Evolutionary conservation across 345 rosid genomes (phyloP), one percentile per base, ranked within the genome.

Genomic region (Ceriops zippeliana): DNA sequence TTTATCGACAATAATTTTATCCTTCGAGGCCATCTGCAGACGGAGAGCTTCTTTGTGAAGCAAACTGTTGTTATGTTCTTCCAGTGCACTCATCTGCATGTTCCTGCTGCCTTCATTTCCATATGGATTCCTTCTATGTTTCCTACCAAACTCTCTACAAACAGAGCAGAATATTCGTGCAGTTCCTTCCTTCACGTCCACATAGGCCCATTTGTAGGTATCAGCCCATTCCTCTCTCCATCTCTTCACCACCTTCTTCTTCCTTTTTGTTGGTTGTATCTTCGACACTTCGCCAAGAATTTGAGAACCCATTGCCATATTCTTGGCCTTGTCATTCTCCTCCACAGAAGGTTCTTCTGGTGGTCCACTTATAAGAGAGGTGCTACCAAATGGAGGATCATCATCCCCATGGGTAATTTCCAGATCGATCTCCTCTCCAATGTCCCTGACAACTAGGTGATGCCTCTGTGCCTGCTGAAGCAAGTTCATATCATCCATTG

Each of bases 181-280:
- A 2, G 98, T 95, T 79, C 98, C 98, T 70, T 95, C 99, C 80
- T 92, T 92, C 82, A 92, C 86, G 70, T 95, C 99, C 27, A 92
- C 98, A 78, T 87, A 92, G 17, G 99, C 99, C 99, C 99, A 95
- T 86, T 92, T 95, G 84, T 91, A 95, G 4, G 99, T 95, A 75
- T 92, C 99, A 61, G 99, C 98, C 99, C 99, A 95, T 82, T 95
- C 99, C 84, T 95, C 99, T 84, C 99, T 89, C 99, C 99, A 95
- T 78, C 97, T 82, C 81, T 95, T 95, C 16, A 95, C 97, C 66
- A 95, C 99, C 69, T 95, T 95, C 75, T 95, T 95, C 91, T 92
- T 95, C 76, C 97, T 90, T 79, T 95, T 95, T 1, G 71, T 72
- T 2, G 97, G 85, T 32, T 81, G 90, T 4, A 73, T 72, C 81